A percentile compares a stretch with the other conserved stretches of the same genome.
phyloP scores from a whole-genome alignment of 129 eudicot species.

The carrot (Daucus carota) region DH1_v3.0 NC_030386.2:26967501-26968000 shows the following conservation, averaged over 20 bases:
- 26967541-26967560: too few species aligned
- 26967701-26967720: too few species aligned
- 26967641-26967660: too few species aligned
- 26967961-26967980: slow-evolving; percentile 66
- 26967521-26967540: too few species aligned
- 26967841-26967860: neutral
- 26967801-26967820: neutral
- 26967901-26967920: slow-evolving; percentile 10
- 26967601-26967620: too few species aligned
- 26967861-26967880: slow-evolving; percentile 12
- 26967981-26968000: slow-evolving; percentile 45
- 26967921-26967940: slow-evolving; percentile 60
- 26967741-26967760: neutral
- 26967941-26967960: slow-evolving; percentile 45
- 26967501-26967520: too few species aligned
- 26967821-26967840: neutral
- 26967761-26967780: neutral
- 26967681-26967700: too few species aligned
- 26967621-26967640: too few species aligned
- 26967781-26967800: neutral
- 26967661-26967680: too few species aligned
- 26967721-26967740: too few species aligned
- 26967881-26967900: slow-evolving; percentile 12
- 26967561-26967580: too few species aligned
- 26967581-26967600: too few species aligned